These are phyloP conservation scores for Calonectria crousiana DNA, from an alignment of 2,329 filamentous ascomycete genomes.

Conservation along the genomic window DNA sequence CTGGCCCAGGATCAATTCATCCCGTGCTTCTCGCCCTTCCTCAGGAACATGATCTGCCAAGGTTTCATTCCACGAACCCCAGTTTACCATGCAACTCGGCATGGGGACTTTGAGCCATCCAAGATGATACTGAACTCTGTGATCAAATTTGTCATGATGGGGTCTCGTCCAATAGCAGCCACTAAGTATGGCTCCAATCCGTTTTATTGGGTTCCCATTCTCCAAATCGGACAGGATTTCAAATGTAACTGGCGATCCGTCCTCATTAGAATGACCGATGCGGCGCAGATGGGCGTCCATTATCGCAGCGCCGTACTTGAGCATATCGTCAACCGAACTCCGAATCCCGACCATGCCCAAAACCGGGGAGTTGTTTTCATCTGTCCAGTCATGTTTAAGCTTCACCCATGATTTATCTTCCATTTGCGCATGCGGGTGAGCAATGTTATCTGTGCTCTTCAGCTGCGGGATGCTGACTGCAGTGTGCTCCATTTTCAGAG, in stretches of 20 bases:
- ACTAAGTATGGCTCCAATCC: neutral
- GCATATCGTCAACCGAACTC: neutral
- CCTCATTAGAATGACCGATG: neutral
- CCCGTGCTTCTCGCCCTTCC: neutral
- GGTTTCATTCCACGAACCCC: conserved; percentile 2
- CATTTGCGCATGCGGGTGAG: neutral
- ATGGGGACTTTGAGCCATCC: neutral
- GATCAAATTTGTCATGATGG: neutral
- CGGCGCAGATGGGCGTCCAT: neutral
- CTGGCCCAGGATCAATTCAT: neutral
- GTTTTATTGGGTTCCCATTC: neutral
- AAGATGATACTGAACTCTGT: neutral
- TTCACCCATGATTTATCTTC: neutral
- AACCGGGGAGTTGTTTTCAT: neutral
- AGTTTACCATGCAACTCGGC: neutral
- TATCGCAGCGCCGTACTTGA: neutral
- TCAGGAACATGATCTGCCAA: neutral
- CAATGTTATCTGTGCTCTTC: neutral
- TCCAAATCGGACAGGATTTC: neutral
- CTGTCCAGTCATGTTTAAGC: neutral
- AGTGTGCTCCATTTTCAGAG: neutral
- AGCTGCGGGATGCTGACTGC: neutral
- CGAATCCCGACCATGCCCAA: neutral
- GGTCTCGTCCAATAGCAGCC: neutral
- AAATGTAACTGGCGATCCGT: neutral